These are phyloP conservation scores for Kuraishia piskuri DNA, from an alignment of 805 yeast genomes.

Conservation along the genomic window DNA sequence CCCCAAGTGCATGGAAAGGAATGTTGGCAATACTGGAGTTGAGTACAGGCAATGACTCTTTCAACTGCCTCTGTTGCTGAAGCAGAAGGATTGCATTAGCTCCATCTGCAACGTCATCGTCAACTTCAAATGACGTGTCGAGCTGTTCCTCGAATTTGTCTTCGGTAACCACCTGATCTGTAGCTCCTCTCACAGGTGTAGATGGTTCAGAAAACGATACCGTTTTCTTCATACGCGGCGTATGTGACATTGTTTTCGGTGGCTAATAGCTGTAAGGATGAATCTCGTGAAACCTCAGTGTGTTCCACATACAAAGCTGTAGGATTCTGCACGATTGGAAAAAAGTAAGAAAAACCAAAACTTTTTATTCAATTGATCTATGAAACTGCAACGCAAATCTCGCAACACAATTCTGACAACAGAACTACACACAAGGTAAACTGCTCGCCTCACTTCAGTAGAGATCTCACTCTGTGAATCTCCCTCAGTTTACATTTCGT, in stretches of 20 bases:
- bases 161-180: slow-evolving; percentile 4
- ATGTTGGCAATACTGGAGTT: slow-evolving; percentile 5
- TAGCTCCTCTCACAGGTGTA: slow-evolving; percentile 1
- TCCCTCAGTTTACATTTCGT: no score
- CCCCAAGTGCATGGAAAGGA: slow-evolving; percentile 22
- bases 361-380: no score
- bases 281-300: no score
- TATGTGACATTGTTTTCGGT: slow-evolving; percentile 2
- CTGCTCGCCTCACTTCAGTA: no score
- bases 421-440: no score
- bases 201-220: slow-evolving; percentile 17
- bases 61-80: slow-evolving; percentile 8
- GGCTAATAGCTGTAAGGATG: no score
- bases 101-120: not conserved
- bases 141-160: slow-evolving; percentile 24
- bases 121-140: slow-evolving; percentile 23
- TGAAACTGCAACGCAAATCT: no score
- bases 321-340: no score
- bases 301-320: no score
- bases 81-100: not conserved
- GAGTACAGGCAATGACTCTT: not conserved
- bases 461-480: no score
- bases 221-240: slow-evolving; percentile 16
- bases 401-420: no score
- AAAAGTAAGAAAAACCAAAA: no score